Evolutionary conservation across 2,329 filamentous ascomycete species (phyloP), one percentile per base, ranked within the genome.

Genomic region (Gyromitra esculenta): DNA sequence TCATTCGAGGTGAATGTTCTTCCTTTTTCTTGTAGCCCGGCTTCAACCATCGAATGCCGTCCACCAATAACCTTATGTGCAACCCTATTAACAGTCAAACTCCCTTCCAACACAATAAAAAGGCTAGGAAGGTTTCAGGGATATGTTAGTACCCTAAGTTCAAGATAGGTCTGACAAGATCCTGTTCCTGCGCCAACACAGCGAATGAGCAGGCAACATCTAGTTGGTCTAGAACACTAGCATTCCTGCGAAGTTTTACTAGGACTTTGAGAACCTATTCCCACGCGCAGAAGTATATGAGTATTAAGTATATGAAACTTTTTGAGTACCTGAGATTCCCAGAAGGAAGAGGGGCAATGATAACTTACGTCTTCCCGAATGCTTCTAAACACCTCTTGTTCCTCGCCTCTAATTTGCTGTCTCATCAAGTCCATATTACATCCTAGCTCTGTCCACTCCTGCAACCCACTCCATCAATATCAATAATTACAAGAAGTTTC

Each of bases 121-220:
- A 15, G n/a, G 31, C 18, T 25, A 65, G 13, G 1, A 4, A 18
- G 15, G n/a, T 2, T 31, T 3, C 1, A 6, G 48, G 39, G 7
- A n/a, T n/a, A 35, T 60, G 8, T n/a, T 31, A 45, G 59, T 68
- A 78, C 78, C 72, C 69, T 3, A 87, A 85, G 81, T 91, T 91
- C 41, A 99, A 84, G 0, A 90, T 84, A 0, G 96, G 96, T 0
- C 95, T 89, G 0, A 90, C 87, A 80, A 96, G 89, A 60, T 87
- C 85, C 78, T 92, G 90, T 82, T 97, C 92, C 31, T 86, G 83
- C 1, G 96, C 94, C 1, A 98, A 87, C 3, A 86, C 87, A 1
- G 96, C 93, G 81, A 97, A 97, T 0, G 93, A 93, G 71, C 92
- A 93, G 1, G 92, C 89, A 48, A 99, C 91, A 83, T 99, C 96